Evolutionary conservation across 179 eudicot species (phyloP).

Genomic region (Sideroxylon spinosum): DNA sequence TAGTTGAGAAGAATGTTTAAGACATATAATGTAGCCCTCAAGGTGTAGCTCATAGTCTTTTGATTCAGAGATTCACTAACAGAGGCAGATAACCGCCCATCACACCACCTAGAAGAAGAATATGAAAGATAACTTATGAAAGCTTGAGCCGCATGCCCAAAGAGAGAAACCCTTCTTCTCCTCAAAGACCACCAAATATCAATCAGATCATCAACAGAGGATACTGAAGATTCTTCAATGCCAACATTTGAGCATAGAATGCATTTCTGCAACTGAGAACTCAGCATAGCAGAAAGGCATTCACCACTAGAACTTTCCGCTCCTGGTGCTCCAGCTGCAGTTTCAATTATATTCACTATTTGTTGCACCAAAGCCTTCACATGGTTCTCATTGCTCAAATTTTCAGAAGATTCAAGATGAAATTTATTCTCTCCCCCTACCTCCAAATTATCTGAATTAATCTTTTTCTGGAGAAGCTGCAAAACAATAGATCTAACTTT

Average conservation of each 20-base stretch:
- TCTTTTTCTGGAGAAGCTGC: slow-evolving; percentile 40
- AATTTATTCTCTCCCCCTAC: slow-evolving; percentile 27
- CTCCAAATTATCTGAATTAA: slow-evolving; percentile 28
- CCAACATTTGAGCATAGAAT: slow-evolving; percentile 39
- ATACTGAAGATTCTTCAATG: slow-evolving; percentile 36
- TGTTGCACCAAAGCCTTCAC: slow-evolving; percentile 44
- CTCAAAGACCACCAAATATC: slow-evolving; percentile 93
- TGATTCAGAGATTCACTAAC: slow-evolving; percentile 37
- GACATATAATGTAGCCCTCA: slow-evolving; percentile 80
- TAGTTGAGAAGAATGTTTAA: slow-evolving; percentile 86
- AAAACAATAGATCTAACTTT: slow-evolving; percentile 49
- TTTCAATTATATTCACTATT: slow-evolving; percentile 63
- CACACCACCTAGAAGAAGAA: slow-evolving; percentile 52
- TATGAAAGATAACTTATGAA: slow-evolving; percentile 66
- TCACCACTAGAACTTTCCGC: slow-evolving; percentile 59
- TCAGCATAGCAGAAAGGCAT: slow-evolving; percentile 48
- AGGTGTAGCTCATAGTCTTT: slow-evolving; percentile 55
- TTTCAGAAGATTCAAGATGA: slow-evolving; percentile 31
- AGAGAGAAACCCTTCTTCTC: slow-evolving; percentile 78
- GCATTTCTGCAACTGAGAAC: slow-evolving; percentile 64
- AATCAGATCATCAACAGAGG: slow-evolving; percentile 52
- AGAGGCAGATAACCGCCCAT: slow-evolving; percentile 37
- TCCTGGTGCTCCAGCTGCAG: slow-evolving; percentile 85
- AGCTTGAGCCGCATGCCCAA: slow-evolving; percentile 93
- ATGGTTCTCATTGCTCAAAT: slow-evolving; percentile 26